Conservation (phyloP, 1,139 yeast genomes). For the Taphrina betulina region DNA sequence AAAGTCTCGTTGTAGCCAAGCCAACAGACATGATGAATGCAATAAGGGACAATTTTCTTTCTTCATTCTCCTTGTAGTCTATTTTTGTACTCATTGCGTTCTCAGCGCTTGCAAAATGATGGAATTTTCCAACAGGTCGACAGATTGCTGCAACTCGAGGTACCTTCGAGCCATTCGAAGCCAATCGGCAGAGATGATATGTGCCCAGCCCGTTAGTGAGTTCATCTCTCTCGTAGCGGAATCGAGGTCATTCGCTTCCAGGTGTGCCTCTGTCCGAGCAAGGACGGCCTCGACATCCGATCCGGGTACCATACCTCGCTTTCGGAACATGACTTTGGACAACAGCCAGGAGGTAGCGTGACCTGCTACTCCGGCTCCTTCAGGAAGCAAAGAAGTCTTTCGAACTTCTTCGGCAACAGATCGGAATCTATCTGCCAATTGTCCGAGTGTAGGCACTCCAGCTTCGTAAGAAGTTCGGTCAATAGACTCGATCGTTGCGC, state of each 20-base stretch:
- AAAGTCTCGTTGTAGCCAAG: too few species aligned
- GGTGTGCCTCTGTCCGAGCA: slow-evolving; percentile 76
- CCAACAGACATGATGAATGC: too few species aligned
- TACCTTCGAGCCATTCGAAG: slow-evolving; percentile 55
- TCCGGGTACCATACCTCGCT: slow-evolving; percentile 67
- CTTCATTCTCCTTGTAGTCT: too few species aligned
- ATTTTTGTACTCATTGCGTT: slow-evolving; percentile 19
- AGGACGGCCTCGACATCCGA: slow-evolving; percentile 84
- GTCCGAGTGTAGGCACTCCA: slow-evolving; percentile 56
- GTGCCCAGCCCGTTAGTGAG: slow-evolving; percentile 87
- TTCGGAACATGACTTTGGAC: slow-evolving; percentile 68
- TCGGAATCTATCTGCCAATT: slow-evolving; percentile 69
- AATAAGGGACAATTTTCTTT: too few species aligned
- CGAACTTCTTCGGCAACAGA: slow-evolving; percentile 82
- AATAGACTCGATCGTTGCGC: slow-evolving; percentile 51
- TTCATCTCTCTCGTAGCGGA: slow-evolving; percentile 92
- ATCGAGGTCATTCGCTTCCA: slow-evolving; percentile 74
- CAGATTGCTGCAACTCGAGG: slow-evolving; percentile 35
- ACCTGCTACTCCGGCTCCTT: slow-evolving; percentile 92
- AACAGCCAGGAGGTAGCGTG: slow-evolving; percentile 78
- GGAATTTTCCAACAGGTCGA: slow-evolving; percentile 28
- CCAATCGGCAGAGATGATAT: slow-evolving; percentile 90
- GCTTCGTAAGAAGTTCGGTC: slow-evolving; percentile 53
- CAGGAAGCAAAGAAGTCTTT: slow-evolving; percentile 83
- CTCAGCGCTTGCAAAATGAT: slow-evolving; percentile 22